Conservation (phyloP, 2,329 filamentous ascomycete genomes). For the Aspergillus calidoustus region DNA sequence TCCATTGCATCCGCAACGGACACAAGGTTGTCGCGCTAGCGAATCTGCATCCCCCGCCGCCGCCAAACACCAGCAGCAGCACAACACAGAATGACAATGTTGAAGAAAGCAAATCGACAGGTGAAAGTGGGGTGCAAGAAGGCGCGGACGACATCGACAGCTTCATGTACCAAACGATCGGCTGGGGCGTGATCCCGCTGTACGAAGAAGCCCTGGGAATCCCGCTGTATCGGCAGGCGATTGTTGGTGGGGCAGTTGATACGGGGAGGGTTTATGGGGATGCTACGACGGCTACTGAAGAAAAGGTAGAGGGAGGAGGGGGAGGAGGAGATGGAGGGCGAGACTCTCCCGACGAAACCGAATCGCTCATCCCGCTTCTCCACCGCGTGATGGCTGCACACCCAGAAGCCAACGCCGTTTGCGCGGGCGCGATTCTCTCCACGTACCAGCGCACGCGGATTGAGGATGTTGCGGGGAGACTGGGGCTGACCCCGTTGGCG, state of each 20-base stretch:
- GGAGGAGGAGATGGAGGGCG: conserved; percentile 12
- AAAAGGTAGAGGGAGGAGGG: neutral
- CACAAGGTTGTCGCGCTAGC: conserved; percentile 86
- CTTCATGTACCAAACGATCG: conserved; percentile 99
- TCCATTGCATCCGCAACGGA: conserved; percentile 86
- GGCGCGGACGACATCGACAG: conserved; percentile 76
- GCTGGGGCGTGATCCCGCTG: conserved; percentile 82
- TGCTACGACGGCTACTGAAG: neutral
- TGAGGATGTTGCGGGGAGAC: conserved; percentile 82
- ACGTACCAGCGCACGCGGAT: conserved; percentile 97
- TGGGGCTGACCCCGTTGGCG: conserved; percentile 81
- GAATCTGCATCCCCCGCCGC: conserved; percentile 72
- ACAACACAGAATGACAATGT: conserved; percentile 8
- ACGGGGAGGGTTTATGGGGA: conserved; percentile 71
- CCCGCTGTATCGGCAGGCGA: conserved; percentile 81
- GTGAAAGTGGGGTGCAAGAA: conserved; percentile 24
- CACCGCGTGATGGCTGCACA: conserved; percentile 67
- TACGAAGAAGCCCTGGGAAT: conserved; percentile 79
- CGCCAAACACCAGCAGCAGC: conserved; percentile 4
- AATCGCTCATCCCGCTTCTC: conserved; percentile 81
- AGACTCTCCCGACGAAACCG: conserved; percentile 82
- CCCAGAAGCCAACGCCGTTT: conserved; percentile 83
- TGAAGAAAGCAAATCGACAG: conserved; percentile 22
- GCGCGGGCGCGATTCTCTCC: conserved; percentile 88
- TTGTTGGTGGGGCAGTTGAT: conserved; percentile 72